A percentile compares a stretch with the other conserved stretches of the same genome.
phyloP scores from a whole-genome alignment of 2,329 filamentous ascomycete genomes.

The Sarocladium oryzae region DNA sequence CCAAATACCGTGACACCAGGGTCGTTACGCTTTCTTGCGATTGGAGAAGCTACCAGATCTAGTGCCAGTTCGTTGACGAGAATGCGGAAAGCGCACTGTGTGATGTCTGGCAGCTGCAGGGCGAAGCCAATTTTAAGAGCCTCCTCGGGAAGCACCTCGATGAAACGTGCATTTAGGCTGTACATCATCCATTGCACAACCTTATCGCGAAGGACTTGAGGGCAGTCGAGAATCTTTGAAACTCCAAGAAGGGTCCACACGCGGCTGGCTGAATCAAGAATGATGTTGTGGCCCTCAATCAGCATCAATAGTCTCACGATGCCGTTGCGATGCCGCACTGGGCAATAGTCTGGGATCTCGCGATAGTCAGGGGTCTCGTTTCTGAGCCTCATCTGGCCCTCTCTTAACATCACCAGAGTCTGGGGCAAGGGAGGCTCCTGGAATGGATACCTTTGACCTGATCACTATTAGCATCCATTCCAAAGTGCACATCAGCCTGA shows the following conservation, averaged over 20 bases:
- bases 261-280: slow-evolving; percentile 58
- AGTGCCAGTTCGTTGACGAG: slow-evolving; percentile 59
- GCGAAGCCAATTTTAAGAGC: slow-evolving; percentile 49
- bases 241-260: slow-evolving; percentile 61
- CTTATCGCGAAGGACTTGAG: slow-evolving; percentile 36
- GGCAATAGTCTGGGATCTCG: slow-evolving; percentile 53
- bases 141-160: slow-evolving; percentile 58
- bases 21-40: slow-evolving; percentile 3
- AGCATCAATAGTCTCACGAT: slow-evolving; percentile 57
- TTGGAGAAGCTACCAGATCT: slow-evolving; percentile 21
- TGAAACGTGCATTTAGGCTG: slow-evolving; percentile 47
- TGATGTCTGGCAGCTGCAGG: slow-evolving; percentile 35
- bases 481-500: too few species aligned
- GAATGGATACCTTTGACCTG: neutral
- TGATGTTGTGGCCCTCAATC: slow-evolving; percentile 46
- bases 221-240: slow-evolving; percentile 52
- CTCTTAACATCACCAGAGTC: neutral
- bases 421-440: neutral
- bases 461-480: too few species aligned
- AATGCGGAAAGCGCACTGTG: slow-evolving; percentile 47
- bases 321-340: slow-evolving; percentile 53
- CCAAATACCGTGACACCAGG: slow-evolving; percentile 34
- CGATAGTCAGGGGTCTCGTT: slow-evolving; percentile 19
- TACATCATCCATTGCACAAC: slow-evolving; percentile 54
- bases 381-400: neutral